Evolutionary conservation across 345 rosid species (phyloP), one percentile per base, ranked within the genome.

Genomic region (Xanthoceras sorbifolium): DNA sequence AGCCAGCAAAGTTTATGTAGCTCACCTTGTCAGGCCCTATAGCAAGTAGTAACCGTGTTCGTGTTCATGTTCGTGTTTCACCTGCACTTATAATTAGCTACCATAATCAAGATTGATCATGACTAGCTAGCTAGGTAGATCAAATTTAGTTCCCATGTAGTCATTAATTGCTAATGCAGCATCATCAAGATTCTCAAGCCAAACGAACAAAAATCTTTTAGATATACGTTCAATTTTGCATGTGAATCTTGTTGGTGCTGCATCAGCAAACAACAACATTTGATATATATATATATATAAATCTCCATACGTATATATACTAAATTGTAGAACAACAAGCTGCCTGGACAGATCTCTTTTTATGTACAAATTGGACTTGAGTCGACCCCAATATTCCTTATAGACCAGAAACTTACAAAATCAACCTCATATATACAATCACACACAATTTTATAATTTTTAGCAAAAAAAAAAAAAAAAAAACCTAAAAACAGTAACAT

Each of bases 221-320:
- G 52, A 46, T 46, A 36, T 38, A n/a, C 20, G 29, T 26, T 64
- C 6, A 18, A 28, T 44, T 4, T 46, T 28, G 32, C 62, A 15
- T 69, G 72, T 15, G 72, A 69, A 46, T 69, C 72, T 46, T 69
- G 60, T 8, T 69, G 59, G 20, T 48, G 72, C 38, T 69, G 72
- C 55, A 69, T 48, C 36, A 5, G 25, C 36, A 69, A 69, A 48
- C 36, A 68, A 68, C 72, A 48, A 69, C 72, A 14, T 38, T 29
- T 4, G n/a, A 62, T 17, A 4, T 9, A n/a, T n/a, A n/a, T n/a
- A n/a, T n/a, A n/a, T n/a, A n/a, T n/a, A n/a, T n/a, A n/a, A n/a
- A n/a, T n/a, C n/a, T n/a, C n/a, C n/a, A n/a, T n/a, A n/a, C n/a
- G n/a, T n/a, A n/a, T n/a, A n/a, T n/a, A n/a, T n/a, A n/a, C n/a